Base-by-base conservation (phyloP, 139 green algal species). In the Picochlorum costavermella region DNA sequence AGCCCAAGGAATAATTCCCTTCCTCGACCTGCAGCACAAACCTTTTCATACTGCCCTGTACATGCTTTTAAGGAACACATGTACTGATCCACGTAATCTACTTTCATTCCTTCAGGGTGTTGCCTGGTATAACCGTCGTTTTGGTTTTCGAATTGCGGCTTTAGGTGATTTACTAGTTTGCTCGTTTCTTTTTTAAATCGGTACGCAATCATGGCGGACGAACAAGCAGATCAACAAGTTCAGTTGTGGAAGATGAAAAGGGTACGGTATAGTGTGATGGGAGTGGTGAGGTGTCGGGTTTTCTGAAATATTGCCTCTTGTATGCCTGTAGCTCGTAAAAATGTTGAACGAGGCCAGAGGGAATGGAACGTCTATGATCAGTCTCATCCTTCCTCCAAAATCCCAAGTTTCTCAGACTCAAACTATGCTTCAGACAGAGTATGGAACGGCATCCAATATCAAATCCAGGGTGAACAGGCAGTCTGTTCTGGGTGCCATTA, bases 281-380 rank as follows among this genome's bases (percentile, higher is more conserved):
- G 11, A 67, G 11, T 67, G 13, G 13, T 13, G 14, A 46, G 63
- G 6, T 20, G 17, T n/a, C 50, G 6, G 31, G 25, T 16, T 5
- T 14, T 59, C 50, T 36, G 20, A 53, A 20, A 26, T 12, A 16
- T 33, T 28, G 20, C 16, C 20, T 23, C 20, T 23, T 23, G 6
- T 13, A 1, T 6, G 12, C 17, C 6, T 49, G 68, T 81, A 95
- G 87, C 60, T 96, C 2, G 95, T 96, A 59, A 95, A 95, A 67
- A 86, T 70, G 11, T 70, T 96, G 59, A 81, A 95, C 67, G 72
- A 73, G 36, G 88, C 90, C 0, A 63, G 83, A 16, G 90, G 94
- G 31, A 97, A 97, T 72, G 94, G 94, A n/a, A 99, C 94, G 14
- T 95, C 84, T 58, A 99, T 99, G 94, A 99, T 99, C 68, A 92